phyloP scores from a whole-genome alignment of 495 filamentous ascomycete genomes.

The Thermothielavioides terrestris region DNA sequence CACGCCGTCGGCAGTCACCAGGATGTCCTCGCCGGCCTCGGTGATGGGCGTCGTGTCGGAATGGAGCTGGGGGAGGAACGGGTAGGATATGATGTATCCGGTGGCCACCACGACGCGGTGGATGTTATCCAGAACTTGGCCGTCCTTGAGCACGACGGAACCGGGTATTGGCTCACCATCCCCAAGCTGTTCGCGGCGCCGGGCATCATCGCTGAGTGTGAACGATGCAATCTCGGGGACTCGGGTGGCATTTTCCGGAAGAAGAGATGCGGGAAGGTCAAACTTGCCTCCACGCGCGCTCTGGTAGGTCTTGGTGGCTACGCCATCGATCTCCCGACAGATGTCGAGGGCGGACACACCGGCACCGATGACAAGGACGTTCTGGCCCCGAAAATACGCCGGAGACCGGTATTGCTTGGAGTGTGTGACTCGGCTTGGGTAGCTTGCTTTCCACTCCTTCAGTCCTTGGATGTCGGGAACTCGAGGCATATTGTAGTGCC shows the following conservation, averaged over 20 bases:
- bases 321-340: conserved; percentile 44
- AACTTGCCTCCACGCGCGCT: conserved; percentile 49
- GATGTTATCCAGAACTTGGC: conserved; percentile 40
- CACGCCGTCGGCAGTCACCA: conserved; percentile 53
- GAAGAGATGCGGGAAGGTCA: conserved; percentile 41
- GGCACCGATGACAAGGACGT: conserved; percentile 51
- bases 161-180: conserved; percentile 15
- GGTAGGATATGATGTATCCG: conserved; percentile 54
- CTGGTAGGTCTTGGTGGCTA: conserved; percentile 48
- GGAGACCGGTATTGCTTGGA: conserved; percentile 54
- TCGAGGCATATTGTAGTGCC: conserved; percentile 50
- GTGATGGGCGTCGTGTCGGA: conserved; percentile 21
- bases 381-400: conserved; percentile 38
- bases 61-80: conserved; percentile 46
- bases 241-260: conserved; percentile 43
- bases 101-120: conserved; percentile 53
- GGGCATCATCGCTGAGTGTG: not conserved
- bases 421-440: conserved; percentile 45
- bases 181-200: not conserved
- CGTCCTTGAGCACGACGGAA: conserved; percentile 25
- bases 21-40: conserved; percentile 38
- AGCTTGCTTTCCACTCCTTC: conserved; percentile 42
- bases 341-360: conserved; percentile 55
- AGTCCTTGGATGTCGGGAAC: conserved; percentile 50
- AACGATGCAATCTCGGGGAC: conserved; percentile 42